Evolutionary conservation across 352 stramenopile species (phyloP).

Genomic region (Phytophthora pisi): DNA sequence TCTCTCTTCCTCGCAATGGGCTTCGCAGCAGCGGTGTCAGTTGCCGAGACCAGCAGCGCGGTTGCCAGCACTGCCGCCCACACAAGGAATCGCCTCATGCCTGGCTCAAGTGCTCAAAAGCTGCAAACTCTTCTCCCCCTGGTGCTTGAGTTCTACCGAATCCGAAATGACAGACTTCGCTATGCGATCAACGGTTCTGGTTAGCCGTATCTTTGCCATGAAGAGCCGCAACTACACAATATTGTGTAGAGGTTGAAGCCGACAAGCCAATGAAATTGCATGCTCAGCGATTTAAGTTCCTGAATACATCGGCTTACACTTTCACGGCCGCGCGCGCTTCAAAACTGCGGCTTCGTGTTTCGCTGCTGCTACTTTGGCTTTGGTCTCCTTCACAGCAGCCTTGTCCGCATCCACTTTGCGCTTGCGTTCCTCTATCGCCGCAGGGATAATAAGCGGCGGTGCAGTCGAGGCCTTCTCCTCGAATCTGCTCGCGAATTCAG

Average conservation of each 20-base stretch:
- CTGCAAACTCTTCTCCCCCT: neutral
- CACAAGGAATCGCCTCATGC: slow-evolving; percentile 19
- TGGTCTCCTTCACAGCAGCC: slow-evolving; percentile 28
- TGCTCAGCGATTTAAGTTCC: slow-evolving; percentile 1
- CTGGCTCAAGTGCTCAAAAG: neutral
- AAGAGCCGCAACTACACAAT: slow-evolving; percentile 7
- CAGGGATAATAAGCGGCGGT: slow-evolving; percentile 49
- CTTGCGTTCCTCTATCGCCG: slow-evolving; percentile 63
- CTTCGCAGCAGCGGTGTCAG: slow-evolving; percentile 7
- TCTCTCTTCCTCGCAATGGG: slow-evolving; percentile 2
- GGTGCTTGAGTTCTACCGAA: slow-evolving; percentile 1
- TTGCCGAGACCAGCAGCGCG: slow-evolving; percentile 5
- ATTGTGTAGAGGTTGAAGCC: slow-evolving; percentile 13
- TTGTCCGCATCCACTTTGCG: slow-evolving; percentile 58
- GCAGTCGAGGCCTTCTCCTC: slow-evolving; percentile 51
- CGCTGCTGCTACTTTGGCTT: slow-evolving; percentile 29
- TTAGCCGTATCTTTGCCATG: neutral
- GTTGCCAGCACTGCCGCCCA: slow-evolving; percentile 6
- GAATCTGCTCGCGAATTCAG: slow-evolving; percentile 53
- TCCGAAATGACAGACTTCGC: slow-evolving; percentile 3
- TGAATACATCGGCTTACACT: neutral
- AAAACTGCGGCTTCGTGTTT: slow-evolving; percentile 33
- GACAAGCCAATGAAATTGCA: neutral
- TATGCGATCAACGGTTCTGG: neutral
- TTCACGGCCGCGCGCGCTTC: slow-evolving; percentile 9